Evolutionary conservation across 495 filamentous ascomycete species (phyloP), one percentile per base, ranked within the genome.

Genomic region (Tuber aestivum): DNA sequence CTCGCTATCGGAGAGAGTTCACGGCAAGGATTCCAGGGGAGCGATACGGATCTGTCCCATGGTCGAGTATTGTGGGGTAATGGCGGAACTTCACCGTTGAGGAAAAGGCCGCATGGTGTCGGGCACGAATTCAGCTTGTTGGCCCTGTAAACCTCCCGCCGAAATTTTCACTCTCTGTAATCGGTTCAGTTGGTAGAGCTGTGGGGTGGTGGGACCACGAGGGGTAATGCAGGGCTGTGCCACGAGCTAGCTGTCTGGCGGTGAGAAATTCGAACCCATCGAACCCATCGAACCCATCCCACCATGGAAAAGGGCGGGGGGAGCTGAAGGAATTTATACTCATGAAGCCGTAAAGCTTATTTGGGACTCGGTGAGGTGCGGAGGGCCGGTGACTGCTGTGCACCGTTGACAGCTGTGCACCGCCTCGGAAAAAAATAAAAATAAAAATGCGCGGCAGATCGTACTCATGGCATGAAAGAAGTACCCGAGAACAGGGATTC

Each of bases 1-100:
- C 56, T 65, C 56, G 56, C 56, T 65, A 65, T 65, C 56, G 56
- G 56, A 65, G 56, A 65, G 56, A 65, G 56, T 65, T 65, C 56
- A 65, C 56, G 56, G 56, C 27, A 35, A 65, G 56, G 27, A 65
- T 65, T 65, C 56, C 56, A 65, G 56, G 56, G 56, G 56, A 65
- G 56, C 56, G 56, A 65, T 65, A 65, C 56, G 56, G 56, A 65
- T 65, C 56, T 65, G 56, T 65, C 56, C 56, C 56, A 65, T 65
- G 56, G 56, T 65, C 27, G 56, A 65, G 56, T 65, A 65, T 65
- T 65, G 27, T 65, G 56, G 56, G 56, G 56, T 65, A 35, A 6
- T 18, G 27, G 56, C 14, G 27, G 56, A 65, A 65, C 35, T 65
- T 65, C 16, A 65, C n/a, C 32, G 27, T 35, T 35, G 56, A 20